Percentiles rank a stretch among this genome's conserved stretches.
Conservation (phyloP, 805 yeast genomes). For the Yarrowia sp. region DNA sequence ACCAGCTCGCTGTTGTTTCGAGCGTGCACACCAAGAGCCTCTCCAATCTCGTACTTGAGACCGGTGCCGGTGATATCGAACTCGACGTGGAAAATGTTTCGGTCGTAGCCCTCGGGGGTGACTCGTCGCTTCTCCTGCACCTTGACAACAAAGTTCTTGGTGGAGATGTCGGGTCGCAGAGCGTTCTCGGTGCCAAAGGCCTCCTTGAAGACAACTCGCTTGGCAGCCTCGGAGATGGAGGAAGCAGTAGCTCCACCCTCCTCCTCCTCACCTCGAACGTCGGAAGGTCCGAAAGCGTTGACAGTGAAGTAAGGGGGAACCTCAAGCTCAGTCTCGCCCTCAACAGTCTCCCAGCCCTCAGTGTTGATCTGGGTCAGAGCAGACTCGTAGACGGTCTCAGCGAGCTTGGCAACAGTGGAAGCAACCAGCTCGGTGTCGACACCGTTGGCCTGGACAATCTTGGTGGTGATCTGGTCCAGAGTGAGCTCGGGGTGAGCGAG, state of each 20-base stretch:
- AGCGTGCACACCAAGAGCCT: conserved; percentile 94
- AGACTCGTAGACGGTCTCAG: conserved; percentile 36
- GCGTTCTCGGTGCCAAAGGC: conserved; percentile 59
- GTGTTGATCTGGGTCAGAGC: conserved; percentile 40
- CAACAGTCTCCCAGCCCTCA: conserved; percentile 41
- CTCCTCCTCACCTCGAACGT: conserved; percentile 22
- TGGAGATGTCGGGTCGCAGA: conserved; percentile 88
- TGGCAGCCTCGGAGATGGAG: conserved; percentile 54
- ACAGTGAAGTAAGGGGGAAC: conserved; percentile 26
- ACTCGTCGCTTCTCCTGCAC: conserved; percentile 90
- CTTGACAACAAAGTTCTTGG: conserved; percentile 77
- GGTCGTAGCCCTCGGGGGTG: conserved; percentile 83
- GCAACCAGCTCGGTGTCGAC: conserved; percentile 76
- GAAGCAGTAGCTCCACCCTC: conserved; percentile 44
- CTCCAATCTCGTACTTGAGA: conserved; percentile 88
- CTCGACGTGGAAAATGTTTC: conserved; percentile 95
- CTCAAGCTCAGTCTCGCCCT: conserved; percentile 33
- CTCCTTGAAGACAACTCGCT: conserved; percentile 76
- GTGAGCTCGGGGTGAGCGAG: conserved; percentile 59
- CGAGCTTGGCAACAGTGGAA: conserved; percentile 47
- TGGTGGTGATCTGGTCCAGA: conserved; percentile 63
- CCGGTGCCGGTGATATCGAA: conserved; percentile 91
- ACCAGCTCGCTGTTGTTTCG: conserved; percentile 70
- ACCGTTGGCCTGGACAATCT: conserved; percentile 77
- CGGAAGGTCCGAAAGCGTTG: conserved; percentile 27